Percentiles rank a stretch among this genome's conserved stretches.
These are phyloP conservation scores for Areca catechu DNA, from an alignment of 176 grass and related monocot genomes.

Conservation along the genomic window DNA sequence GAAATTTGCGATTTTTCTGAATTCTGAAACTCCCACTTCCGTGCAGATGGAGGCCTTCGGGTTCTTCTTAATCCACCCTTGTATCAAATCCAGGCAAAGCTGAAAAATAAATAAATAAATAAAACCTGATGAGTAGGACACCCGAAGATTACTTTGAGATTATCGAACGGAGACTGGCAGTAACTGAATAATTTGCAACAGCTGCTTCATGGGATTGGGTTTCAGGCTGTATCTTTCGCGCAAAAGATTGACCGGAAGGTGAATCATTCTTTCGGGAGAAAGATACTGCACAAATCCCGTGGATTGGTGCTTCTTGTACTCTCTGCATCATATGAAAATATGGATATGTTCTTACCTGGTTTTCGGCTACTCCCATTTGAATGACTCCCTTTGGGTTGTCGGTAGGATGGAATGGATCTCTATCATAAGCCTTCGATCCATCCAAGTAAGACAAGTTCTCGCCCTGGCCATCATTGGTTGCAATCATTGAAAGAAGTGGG, in stretches of 20 bases:
- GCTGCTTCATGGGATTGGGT: no score
- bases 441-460: constrained; percentile 86
- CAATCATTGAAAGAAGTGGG: constrained; percentile 51
- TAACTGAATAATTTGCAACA: no score
- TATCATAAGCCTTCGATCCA: constrained; percentile 89
- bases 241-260: no score
- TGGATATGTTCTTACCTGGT: constrained; percentile 26
- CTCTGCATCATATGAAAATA: no score
- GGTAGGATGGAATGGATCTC: constrained; percentile 46
- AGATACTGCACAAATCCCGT: no score
- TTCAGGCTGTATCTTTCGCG: no score
- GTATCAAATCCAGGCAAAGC: constrained; percentile 64
- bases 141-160: no score
- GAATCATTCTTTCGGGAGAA: no score
- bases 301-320: no score
- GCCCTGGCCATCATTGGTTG: constrained; percentile 55
- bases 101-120: constrained; percentile 25
- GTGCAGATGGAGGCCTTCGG: constrained; percentile 92
- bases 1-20: constrained; percentile 66
- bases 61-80: constrained; percentile 60
- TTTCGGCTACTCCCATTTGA: constrained; percentile 93
- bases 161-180: no score
- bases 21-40: constrained; percentile 36
- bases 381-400: constrained; percentile 52
- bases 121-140: no score